A percentile compares a stretch with the other conserved stretches of the same genome.
phyloP scores from a whole-genome alignment of 768 basidiomycete species.

The Phylloporus sp. region DNA sequence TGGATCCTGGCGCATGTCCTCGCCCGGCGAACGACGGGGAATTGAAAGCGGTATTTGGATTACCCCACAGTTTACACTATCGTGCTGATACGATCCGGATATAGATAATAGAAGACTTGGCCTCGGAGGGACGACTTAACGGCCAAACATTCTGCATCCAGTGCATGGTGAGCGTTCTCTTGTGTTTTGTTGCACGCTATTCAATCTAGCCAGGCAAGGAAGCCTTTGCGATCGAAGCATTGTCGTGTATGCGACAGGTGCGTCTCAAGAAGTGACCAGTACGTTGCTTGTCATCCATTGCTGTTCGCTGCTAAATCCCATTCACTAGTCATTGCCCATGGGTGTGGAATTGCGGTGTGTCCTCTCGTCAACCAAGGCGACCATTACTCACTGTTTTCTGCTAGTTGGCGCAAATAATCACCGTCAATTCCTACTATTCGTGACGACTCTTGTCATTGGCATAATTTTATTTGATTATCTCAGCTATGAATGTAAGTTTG shows the following conservation, averaged over 20 bases:
- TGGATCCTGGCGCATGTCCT: conserved; percentile 89
- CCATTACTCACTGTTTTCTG: conserved; percentile 5
- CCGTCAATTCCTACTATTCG: conserved; percentile 93
- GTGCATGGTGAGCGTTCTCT: conserved; percentile 67
- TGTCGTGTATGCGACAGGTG: conserved; percentile 91
- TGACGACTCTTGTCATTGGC: conserved; percentile 78
- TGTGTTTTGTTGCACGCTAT: neutral
- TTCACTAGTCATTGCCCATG: conserved; percentile 86
- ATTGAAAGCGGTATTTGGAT: conserved; percentile 68
- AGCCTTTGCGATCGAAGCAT: conserved; percentile 92
- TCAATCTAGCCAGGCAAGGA: conserved; percentile 54
- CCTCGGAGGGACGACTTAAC: conserved; percentile 83
- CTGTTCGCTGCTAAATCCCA: conserved; percentile 1
- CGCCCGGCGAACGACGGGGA: conserved; percentile 79
- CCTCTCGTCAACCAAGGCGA: neutral
- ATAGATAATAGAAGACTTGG: conserved; percentile 87
- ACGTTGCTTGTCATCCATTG: conserved; percentile 28
- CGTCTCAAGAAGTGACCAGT: conserved; percentile 92
- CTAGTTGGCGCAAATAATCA: conserved; percentile 91
- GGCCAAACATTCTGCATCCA: conserved; percentile 96
- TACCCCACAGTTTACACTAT: neutral
- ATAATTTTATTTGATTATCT: conserved; percentile 82
- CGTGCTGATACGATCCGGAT: neutral
- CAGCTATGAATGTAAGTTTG: conserved; percentile 68
- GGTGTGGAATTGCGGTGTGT: conserved; percentile 97